Evolutionary conservation across 2,329 filamentous ascomycete species (phyloP), one percentile per base, ranked within the genome.

Genomic region (Aureobasidium pullulans): DNA sequence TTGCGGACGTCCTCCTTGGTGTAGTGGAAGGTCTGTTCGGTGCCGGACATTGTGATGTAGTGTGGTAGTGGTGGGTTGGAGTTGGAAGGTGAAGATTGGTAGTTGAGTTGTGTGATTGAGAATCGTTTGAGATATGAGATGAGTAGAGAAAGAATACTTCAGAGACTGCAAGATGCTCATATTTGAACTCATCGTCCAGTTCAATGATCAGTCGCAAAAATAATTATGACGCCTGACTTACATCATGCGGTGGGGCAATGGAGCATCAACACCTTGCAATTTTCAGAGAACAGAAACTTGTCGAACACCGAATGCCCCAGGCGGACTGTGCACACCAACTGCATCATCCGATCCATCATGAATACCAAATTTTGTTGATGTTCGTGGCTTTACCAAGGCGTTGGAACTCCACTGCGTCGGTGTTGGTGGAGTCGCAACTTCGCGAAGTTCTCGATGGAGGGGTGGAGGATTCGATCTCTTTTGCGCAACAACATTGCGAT

Each of bases 1-100:
- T 79, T 80, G 67, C 76, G 75, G 62, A 80, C 62, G 64, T 80
- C 75, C 67, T 81, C 74, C 62, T 71, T 71, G 62, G 78, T 81
- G 46, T 73, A 69, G 72, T 80, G 74, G 70, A 75, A 79, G 59
- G 76, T 79, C 57, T 71, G 49, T 11, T 75, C 69, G 49, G 66
- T 67, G 37, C 67, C 67, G 60, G 68, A 67, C 68, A 70, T 70
- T 60, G n/a, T 69, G 59, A 49, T 39, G 42, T 6, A 46, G 34
- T 57, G 31, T 57, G n/a, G 43, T 48, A 3, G 31, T 36, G 31
- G 31, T 39, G 9, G 13, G 19, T 36, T 32, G 29, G 11, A 5
- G 54, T 48, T 57, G 29, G 7, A 15, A 28, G 8, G 15, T 32
- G 19, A 32, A 32, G 36, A 28, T 34, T 15, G 15, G n/a, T 57